These are phyloP conservation scores for Pseudozyma tsukubaensis DNA, from an alignment of 1,284 basidiomycete genomes.

Conservation along the genomic window DNA sequence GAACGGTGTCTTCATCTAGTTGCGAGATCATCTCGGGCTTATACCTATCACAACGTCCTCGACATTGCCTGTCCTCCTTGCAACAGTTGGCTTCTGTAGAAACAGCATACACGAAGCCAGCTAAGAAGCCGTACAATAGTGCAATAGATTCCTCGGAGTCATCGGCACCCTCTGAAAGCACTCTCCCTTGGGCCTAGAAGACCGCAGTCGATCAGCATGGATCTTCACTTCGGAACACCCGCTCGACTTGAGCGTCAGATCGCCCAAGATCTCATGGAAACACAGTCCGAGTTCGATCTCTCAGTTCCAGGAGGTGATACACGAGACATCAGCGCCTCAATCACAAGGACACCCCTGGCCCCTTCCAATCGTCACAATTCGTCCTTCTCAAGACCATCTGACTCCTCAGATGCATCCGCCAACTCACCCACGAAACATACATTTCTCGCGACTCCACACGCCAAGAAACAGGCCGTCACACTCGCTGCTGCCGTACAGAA, in stretches of 20 bases:
- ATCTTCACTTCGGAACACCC: constrained; percentile 49
- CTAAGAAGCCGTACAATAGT: neutral
- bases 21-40: no score
- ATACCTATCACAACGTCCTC: neutral
- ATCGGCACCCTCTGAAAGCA: neutral
- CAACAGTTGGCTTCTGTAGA: neutral
- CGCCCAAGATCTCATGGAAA: constrained; percentile 46
- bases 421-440: constrained; percentile 27
- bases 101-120: neutral
- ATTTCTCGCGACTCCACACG: constrained; percentile 24
- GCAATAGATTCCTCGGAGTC: no score
- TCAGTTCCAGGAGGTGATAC: constrained; percentile 40
- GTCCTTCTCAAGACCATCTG: constrained; percentile 47
- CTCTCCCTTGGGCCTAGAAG: neutral
- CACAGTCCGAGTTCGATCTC: constrained; percentile 52
- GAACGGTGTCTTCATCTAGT: neutral
- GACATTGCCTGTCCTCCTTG: neutral
- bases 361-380: constrained; percentile 40
- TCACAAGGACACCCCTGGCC: constrained; percentile 30
- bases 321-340: constrained; percentile 41
- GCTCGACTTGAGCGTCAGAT: constrained; percentile 54
- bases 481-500: constrained; percentile 37
- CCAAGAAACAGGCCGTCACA: constrained; percentile 20
- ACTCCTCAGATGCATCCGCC: constrained; percentile 32
- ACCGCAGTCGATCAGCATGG: constrained; percentile 20